Evolutionary conservation across 768 basidiomycete species (phyloP).

Genomic region (Albatrellus ellisii): DNA sequence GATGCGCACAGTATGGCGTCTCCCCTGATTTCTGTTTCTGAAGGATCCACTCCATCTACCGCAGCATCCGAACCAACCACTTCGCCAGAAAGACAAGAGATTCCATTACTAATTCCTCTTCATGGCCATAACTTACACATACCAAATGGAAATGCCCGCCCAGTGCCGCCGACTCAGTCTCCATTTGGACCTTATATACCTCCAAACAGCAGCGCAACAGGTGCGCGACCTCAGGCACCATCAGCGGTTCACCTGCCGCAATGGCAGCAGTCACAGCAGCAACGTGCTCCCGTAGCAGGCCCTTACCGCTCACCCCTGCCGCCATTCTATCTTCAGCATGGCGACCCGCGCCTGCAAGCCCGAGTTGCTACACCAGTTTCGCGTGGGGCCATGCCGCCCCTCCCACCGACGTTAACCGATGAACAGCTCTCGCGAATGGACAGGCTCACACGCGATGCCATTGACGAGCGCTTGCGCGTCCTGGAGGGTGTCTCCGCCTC

Average conservation of each 20-base stretch:
- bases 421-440: constrained; percentile 58
- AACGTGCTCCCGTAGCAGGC: neutral
- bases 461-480: constrained; percentile 72
- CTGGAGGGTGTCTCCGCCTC: constrained; percentile 67
- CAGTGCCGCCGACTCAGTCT: neutral
- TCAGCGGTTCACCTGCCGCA: neutral
- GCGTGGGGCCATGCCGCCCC: constrained; percentile 16
- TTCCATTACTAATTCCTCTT: constrained; percentile 28
- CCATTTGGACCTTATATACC: neutral
- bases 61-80: constrained; percentile 7
- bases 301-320: neutral
- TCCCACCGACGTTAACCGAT: constrained; percentile 39
- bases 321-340: neutral
- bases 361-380: neutral
- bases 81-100: constrained; percentile 9
- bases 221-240: neutral
- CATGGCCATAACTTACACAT: constrained; percentile 19
- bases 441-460: constrained; percentile 57
- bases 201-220: neutral
- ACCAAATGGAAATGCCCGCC: constrained; percentile 4
- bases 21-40: too few relatives aligned
- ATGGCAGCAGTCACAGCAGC: neutral
- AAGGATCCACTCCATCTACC: constrained; percentile 2
- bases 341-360: neutral
- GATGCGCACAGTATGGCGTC: too few relatives aligned